These are phyloP conservation scores for Blumeria hordei DNA, from an alignment of 2,329 filamentous ascomycete species.

Conservation along the genomic window DNA sequence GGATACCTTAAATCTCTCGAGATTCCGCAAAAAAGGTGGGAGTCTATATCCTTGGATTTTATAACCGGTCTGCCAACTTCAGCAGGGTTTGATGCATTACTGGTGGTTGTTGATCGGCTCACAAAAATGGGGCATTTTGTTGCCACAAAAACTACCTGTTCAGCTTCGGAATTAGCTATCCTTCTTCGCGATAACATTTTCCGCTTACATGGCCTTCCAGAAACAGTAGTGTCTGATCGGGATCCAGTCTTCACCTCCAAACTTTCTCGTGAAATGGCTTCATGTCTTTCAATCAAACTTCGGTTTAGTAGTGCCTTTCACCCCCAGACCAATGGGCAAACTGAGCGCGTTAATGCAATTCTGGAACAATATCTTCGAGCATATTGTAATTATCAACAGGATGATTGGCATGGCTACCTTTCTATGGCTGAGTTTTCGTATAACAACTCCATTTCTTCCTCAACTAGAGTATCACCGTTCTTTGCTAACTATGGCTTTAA, in stretches of 20 bases:
- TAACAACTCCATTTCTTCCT: neutral
- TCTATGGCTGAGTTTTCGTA: neutral
- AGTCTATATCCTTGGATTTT: neutral
- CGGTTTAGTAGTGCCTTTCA: neutral
- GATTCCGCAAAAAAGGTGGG: neutral
- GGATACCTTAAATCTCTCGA: neutral
- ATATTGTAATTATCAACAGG: neutral
- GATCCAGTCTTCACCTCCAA: neutral
- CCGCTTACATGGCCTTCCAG: neutral
- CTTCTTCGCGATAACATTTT: neutral
- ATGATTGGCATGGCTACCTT: neutral
- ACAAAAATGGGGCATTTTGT: neutral
- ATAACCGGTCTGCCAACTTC: neutral
- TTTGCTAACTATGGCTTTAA: neutral
- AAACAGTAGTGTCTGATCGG: neutral
- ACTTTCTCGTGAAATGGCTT: neutral
- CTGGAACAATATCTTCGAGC: neutral
- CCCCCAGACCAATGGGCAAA: neutral
- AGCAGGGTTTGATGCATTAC: neutral
- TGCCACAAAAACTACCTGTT: neutral
- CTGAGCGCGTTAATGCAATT: neutral
- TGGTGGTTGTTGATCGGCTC: neutral
- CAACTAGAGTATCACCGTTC: neutral
- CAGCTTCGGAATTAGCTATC: neutral
- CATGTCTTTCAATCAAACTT: neutral